Conservation (phyloP, 805 yeast species). For the Jamesozyma jinghongensis region DNA sequence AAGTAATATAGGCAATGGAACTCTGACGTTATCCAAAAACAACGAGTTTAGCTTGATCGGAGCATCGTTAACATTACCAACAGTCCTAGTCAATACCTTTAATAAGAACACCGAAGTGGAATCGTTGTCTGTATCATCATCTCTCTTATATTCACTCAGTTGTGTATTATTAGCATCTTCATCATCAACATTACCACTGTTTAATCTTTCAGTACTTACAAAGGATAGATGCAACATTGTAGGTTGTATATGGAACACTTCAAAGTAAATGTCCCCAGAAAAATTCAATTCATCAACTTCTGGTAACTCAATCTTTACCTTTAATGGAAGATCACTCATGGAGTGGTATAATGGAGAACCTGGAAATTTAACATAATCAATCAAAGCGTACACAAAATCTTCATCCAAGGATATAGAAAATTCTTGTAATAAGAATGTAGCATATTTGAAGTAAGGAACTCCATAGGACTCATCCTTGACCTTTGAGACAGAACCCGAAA, state of each 20-base stretch:
- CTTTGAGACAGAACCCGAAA: slow-evolving; percentile 74
- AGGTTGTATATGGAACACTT: slow-evolving; percentile 87
- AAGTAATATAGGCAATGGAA: slow-evolving; percentile 64
- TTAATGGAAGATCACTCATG: slow-evolving; percentile 5
- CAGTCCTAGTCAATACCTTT: slow-evolving; percentile 88
- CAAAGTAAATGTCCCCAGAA: slow-evolving; percentile 78
- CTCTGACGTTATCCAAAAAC: slow-evolving; percentile 79
- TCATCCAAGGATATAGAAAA: slow-evolving; percentile 90
- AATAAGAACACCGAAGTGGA: slow-evolving; percentile 53
- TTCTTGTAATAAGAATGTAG: slow-evolving; percentile 82
- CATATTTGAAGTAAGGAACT: slow-evolving; percentile 80
- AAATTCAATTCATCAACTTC: slow-evolving; percentile 50
- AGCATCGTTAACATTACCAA: slow-evolving; percentile 95
- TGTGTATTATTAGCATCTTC: neutral
- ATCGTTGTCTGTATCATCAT: slow-evolving; percentile 25
- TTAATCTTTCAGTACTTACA: slow-evolving; percentile 74
- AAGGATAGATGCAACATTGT: slow-evolving; percentile 81
- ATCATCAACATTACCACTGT: slow-evolving; percentile 50
- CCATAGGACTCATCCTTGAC: slow-evolving; percentile 89
- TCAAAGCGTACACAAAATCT: slow-evolving; percentile 72
- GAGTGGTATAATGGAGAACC: slow-evolving; percentile 64
- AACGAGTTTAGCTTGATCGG: slow-evolving; percentile 85
- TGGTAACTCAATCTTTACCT: slow-evolving; percentile 51
- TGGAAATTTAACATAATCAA: slow-evolving; percentile 73
- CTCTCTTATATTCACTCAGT: slow-evolving; percentile 29